Evolutionary conservation across 768 basidiomycete genomes (phyloP).

Genomic region (Amanita exitialis): DNA sequence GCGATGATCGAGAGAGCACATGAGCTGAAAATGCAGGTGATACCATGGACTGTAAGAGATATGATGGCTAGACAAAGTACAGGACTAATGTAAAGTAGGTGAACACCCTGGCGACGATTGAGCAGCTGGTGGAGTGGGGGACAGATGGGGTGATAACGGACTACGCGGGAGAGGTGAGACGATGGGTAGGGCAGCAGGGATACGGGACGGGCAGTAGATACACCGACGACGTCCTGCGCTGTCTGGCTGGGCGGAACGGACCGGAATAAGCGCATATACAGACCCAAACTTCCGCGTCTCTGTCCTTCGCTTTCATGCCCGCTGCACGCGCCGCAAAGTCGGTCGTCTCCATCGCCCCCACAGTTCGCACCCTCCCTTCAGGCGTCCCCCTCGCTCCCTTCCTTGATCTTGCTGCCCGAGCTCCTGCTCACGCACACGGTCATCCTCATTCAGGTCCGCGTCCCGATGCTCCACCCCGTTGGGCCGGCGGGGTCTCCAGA

Average conservation of each 20-base stretch:
- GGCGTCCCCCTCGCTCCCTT: conserved; percentile 73
- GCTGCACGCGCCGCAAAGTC: conserved; percentile 70
- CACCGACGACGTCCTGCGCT: conserved; percentile 49
- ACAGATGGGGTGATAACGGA: conserved; percentile 77
- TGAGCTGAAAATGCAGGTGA: conserved; percentile 47
- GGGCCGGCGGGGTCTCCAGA: conserved; percentile 48
- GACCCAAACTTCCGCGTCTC: conserved; percentile 9
- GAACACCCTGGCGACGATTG: conserved; percentile 47
- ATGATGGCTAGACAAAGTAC: not conserved
- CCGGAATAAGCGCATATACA: conserved; percentile 18
- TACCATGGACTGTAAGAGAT: conserved; percentile 58
- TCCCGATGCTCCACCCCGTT: conserved; percentile 51
- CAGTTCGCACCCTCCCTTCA: conserved; percentile 65
- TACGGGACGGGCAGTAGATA: conserved; percentile 43
- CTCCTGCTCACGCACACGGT: conserved; percentile 45
- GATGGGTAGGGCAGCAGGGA: conserved; percentile 45
- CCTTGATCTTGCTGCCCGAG: conserved; percentile 64
- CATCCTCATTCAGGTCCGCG: conserved; percentile 47
- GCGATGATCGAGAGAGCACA: conserved; percentile 68
- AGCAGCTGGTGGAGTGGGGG: conserved; percentile 48
- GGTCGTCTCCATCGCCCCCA: conserved; percentile 63
- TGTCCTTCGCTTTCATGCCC: conserved; percentile 38
- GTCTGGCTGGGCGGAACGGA: conserved; percentile 36
- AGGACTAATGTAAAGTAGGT: conserved; percentile 29
- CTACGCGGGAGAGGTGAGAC: conserved; percentile 50